Evolutionary conservation across 805 yeast species (phyloP), one percentile per base, ranked within the genome.

Genomic region (Sugiyamaella qingdaonensis): DNA sequence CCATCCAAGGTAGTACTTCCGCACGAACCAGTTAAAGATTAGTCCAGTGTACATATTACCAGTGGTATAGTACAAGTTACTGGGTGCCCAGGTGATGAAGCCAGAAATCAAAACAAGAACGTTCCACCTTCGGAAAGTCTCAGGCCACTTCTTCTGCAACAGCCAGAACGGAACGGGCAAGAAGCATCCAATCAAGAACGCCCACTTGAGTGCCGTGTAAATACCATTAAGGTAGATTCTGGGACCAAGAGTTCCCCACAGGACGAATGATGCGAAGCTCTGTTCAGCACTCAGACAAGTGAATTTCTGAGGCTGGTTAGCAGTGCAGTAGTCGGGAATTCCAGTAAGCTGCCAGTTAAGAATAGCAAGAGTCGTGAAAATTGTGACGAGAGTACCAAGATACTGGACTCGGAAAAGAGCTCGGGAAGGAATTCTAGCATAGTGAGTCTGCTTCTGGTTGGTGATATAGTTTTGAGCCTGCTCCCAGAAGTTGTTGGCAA

Each of bases 371-470:
- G 63, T 61, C 2, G 64, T 64, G 37, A 64, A 61, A 4, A 63
- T 53, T 27, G 56, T 54, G 16, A 55, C 53, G 4, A 62, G 45
- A 36, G 63, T 59, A 7, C 62, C 72, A 34, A 68, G 58, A 49
- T 70, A 49, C 41, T 57, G 60, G 4, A 46, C 56, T 42, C 60
- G 41, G 53, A 57, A 57, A 2, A 56, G 49, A 21, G 60, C 51
- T 56, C 80, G 71, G 5, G 85, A 85, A 0, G 85, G 82, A 9
- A 82, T 67, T 54, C 78, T 78, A 60, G 79, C 68, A 61, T 82
- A 82, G 55, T 81, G 84, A 1, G 78, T 83, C 65, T 79, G 65
- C 57, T 84, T 84, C 69, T 78, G 79, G 61, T 82, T 84, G 4
- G 76, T 67, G 48, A 79, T 72, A 64, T 75, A 81, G 58, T 73